A percentile compares a stretch with the other conserved stretches of the same genome.
phyloP scores from a whole-genome alignment of 257 asterid species.

The Nicotiana tomentosiformis region DNA sequence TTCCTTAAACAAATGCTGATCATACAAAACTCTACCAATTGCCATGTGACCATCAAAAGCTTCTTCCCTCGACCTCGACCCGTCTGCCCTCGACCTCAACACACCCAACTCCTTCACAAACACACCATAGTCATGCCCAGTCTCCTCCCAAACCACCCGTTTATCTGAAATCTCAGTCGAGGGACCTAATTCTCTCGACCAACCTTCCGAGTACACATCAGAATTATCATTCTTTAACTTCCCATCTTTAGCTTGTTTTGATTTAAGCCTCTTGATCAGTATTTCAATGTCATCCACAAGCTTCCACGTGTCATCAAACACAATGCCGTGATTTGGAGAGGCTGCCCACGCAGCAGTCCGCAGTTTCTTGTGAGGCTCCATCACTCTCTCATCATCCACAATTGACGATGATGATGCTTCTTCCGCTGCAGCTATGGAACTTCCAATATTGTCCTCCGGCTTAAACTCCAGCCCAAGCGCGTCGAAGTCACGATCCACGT shows the following conservation, averaged over 20 bases:
- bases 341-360: conserved; percentile 98
- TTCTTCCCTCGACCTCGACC: conserved; percentile 83
- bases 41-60: conserved; percentile 99
- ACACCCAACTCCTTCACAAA: conserved; percentile 85
- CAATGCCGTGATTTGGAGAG: conserved; percentile 90
- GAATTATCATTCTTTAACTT: conserved; percentile 74
- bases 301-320: conserved; percentile 93
- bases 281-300: conserved; percentile 82
- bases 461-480: conserved; percentile 89
- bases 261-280: conserved; percentile 56
- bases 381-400: conserved; percentile 52
- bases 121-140: conserved; percentile 58
- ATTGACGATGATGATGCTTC: conserved; percentile 71
- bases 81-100: conserved; percentile 86
- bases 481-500: conserved; percentile 92
- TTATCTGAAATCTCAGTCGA: conserved; percentile 62
- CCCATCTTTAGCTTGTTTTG: conserved; percentile 70
- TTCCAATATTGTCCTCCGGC: conserved; percentile 27
- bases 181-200: conserved; percentile 92
- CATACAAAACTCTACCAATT: conserved; percentile 72
- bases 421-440: conserved; percentile 65
- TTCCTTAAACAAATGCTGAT: conserved; percentile 74
- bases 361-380: conserved; percentile 91
- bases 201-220: conserved; percentile 84
- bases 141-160: conserved; percentile 75